These are phyloP conservation scores for Talaromyces sp. DNA, from an alignment of 2,329 filamentous ascomycete species.

Conservation along the genomic window DNA sequence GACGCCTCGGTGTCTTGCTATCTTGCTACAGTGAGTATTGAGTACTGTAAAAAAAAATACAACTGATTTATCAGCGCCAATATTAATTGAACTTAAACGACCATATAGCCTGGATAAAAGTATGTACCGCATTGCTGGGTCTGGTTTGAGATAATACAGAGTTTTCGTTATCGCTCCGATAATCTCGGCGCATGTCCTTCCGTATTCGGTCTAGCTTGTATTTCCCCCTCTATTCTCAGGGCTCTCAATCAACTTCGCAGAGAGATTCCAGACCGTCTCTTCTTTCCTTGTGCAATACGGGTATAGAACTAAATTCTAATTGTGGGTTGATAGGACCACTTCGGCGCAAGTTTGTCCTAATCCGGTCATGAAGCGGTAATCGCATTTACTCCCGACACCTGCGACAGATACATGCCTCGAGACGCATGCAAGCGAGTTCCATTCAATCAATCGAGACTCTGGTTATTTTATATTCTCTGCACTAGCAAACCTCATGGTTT, in stretches of 20 bases:
- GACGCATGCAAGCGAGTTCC: neutral
- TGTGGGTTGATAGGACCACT: neutral
- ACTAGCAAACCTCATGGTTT: neutral
- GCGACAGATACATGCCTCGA: neutral
- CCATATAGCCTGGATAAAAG: too few species aligned
- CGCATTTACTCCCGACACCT: neutral
- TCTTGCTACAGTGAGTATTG: too few species aligned
- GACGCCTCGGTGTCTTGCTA: too few species aligned
- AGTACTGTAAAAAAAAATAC: too few species aligned
- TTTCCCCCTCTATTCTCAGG: neutral
- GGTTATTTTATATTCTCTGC: neutral
- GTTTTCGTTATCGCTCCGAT: neutral
- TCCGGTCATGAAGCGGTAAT: neutral
- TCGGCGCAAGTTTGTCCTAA: neutral
- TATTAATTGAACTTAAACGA: too few species aligned
- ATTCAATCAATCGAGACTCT: neutral
- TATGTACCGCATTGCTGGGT: neutral
- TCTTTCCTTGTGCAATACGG: neutral
- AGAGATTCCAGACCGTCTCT: neutral
- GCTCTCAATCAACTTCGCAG: neutral
- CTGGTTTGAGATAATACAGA: neutral
- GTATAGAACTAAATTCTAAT: neutral
- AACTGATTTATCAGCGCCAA: too few species aligned
- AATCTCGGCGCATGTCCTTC: constrained; percentile 7
- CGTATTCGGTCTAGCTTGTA: constrained; percentile 5